Base-by-base conservation (phyloP, 164 flowering plant genomes). In the Stephania cephalantha region DNA sequence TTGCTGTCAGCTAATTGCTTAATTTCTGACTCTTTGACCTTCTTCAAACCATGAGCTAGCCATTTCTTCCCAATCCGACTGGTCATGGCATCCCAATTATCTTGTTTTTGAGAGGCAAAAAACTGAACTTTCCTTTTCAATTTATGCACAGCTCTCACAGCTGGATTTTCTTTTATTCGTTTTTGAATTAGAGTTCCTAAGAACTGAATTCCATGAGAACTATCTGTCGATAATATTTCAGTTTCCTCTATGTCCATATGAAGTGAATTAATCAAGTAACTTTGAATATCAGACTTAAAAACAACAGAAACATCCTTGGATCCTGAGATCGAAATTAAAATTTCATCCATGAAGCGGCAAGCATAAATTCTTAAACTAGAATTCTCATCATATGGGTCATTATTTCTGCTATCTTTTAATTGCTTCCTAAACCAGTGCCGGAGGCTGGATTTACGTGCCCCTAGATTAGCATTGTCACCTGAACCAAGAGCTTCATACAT, bases 261-360 rank as follows among this genome's bases (percentile, higher is more conserved):
- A 75, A 95, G 85, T 46, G 85, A 79, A 64, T 79, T 68, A 66
- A 76, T 81, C 81, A 95, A 73, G 79, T 81, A 93, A 53, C 67
- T 78, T 46, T 84, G 75, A 55, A 88, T 75, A 20, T 91, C 92
- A 46, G 81, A 80, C 80, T 84, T 90, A 63, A 91, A 78, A 48
- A 73, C 70, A 66, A 77, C 30, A 71, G 98, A 90, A 75, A 76
- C 74, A 31, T 89, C 95, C 77, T 85, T 78, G 42, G 93, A 75
- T 71, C 98, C 96, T 42, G 90, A 83, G 74, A 92, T 79, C 6
- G 91, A 88, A 72, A 91, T 77, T 77, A 91, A 86, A 20, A 91
- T 86, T 84, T 95, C 98, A 81, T 95, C 99, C 95, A 93, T 89
- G 80, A 84, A 84, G 5, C 99, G 88, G 79, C 98, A 93, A 52